Evolutionary conservation across 2,329 filamentous ascomycete species (phyloP).

Genomic region (Trichophyton simii): DNA sequence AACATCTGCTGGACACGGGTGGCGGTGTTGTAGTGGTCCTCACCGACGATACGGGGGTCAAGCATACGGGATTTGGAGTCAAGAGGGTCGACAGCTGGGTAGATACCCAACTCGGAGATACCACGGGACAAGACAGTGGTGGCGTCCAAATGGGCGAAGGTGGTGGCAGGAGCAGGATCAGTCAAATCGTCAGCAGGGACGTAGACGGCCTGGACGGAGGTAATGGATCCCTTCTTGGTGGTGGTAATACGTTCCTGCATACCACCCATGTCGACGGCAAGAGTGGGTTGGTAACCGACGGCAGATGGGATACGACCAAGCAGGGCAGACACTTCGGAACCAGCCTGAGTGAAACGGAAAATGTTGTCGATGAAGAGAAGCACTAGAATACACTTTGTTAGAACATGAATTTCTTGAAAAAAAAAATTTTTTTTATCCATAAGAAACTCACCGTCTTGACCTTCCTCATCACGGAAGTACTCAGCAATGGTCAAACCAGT

Average conservation of each 20-base stretch:
- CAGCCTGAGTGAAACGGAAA: constrained; percentile 99
- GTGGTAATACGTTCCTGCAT: constrained; percentile 99
- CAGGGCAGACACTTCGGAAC: constrained; percentile 99
- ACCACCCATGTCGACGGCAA: constrained; percentile 95
- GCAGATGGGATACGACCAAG: constrained; percentile 99
- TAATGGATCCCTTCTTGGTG: constrained; percentile 98
- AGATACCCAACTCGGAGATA: constrained; percentile 99
- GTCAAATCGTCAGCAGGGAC: constrained; percentile 99
- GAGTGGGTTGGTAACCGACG: constrained; percentile 99
- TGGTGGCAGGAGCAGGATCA: constrained; percentile 97
- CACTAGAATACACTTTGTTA: constrained; percentile 41
- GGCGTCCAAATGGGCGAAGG: constrained; percentile 99
- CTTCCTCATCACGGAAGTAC: constrained; percentile 68
- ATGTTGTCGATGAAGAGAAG: constrained; percentile 99
- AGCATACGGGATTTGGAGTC: constrained; percentile 99
- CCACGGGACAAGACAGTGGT: constrained; percentile 99
- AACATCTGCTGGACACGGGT: constrained; percentile 97
- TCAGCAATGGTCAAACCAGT: constrained; percentile 62
- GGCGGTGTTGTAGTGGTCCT: constrained; percentile 94
- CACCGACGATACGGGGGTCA: constrained; percentile 93
- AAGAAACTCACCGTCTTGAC: constrained; percentile 62
- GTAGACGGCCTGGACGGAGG: constrained; percentile 99
- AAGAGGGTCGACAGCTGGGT: constrained; percentile 98
- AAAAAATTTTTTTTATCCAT: background rate
- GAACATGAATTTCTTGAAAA: background rate